Evolutionary conservation across 805 yeast genomes (phyloP).

Genomic region (Candida maris): DNA sequence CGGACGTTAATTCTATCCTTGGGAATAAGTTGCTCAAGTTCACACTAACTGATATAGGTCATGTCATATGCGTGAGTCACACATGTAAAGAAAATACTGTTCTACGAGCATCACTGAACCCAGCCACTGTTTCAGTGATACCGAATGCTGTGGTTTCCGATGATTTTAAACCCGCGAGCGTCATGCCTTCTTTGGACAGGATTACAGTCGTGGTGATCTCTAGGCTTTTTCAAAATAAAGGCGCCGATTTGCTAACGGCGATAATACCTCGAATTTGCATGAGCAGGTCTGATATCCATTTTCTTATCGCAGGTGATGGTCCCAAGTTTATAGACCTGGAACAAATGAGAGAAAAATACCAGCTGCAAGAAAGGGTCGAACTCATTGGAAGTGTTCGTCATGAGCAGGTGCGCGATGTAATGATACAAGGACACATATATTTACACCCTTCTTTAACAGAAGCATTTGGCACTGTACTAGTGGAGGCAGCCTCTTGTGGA

Average conservation of each 20-base stretch:
- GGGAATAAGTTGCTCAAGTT: conserved; percentile 86
- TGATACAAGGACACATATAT: conserved; percentile 92
- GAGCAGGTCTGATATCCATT: conserved; percentile 58
- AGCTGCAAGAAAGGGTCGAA: conserved; percentile 82
- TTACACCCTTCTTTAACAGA: conserved; percentile 92
- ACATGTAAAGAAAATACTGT: conserved; percentile 96
- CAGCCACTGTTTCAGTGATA: conserved; percentile 76
- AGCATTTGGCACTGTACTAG: conserved; percentile 95
- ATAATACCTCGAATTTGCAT: conserved; percentile 81
- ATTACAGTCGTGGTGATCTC: conserved; percentile 90
- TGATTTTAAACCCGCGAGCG: conserved; percentile 60
- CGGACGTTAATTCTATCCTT: conserved; percentile 74
- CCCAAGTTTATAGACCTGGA: conserved; percentile 92
- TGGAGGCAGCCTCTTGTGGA: conserved; percentile 97
- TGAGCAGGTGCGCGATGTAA: conserved; percentile 87
- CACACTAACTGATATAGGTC: conserved; percentile 81
- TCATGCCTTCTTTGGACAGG: conserved; percentile 30
- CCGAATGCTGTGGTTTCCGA: conserved; percentile 92
- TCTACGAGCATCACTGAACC: conserved; percentile 78
- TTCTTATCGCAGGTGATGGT: conserved; percentile 94
- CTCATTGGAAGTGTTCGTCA: conserved; percentile 85
- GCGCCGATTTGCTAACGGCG: conserved; percentile 83
- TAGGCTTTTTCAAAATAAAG: conserved; percentile 91
- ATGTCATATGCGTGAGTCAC: conserved; percentile 93
- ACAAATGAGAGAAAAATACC: conserved; percentile 86